These are phyloP conservation scores for Trichoderma sp. DNA, from an alignment of 2,329 filamentous ascomycete species.

Conservation along the genomic window DNA sequence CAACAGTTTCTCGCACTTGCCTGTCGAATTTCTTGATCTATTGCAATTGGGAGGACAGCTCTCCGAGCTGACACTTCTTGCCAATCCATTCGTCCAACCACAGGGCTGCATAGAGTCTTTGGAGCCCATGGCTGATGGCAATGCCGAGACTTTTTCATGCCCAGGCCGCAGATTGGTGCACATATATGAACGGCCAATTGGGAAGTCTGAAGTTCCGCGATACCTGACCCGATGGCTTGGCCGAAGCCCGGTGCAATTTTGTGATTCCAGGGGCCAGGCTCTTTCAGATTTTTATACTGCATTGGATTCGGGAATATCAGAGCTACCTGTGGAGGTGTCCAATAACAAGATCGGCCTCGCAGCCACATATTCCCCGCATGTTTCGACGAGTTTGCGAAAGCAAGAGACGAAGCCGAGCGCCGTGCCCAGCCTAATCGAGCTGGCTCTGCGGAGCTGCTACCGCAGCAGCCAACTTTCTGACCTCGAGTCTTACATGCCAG, in stretches of 20 bases:
- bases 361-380: slow-evolving; percentile 22
- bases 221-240: slow-evolving; percentile 37
- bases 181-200: background rate
- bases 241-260: slow-evolving; percentile 41
- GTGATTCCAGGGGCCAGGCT: slow-evolving; percentile 38
- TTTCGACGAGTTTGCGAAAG: slow-evolving; percentile 27
- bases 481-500: slow-evolving; percentile 49
- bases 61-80: slow-evolving; percentile 58
- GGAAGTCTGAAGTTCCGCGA: slow-evolving; percentile 23
- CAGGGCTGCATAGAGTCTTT: slow-evolving; percentile 21
- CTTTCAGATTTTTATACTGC: slow-evolving; percentile 41
- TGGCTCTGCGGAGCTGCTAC: slow-evolving; percentile 53
- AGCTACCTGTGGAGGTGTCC: slow-evolving; percentile 33
- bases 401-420: slow-evolving; percentile 36
- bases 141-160: background rate
- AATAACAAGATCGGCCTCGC: background rate
- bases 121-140: slow-evolving; percentile 1
- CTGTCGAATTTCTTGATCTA: slow-evolving; percentile 64
- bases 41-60: slow-evolving; percentile 52
- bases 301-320: slow-evolving; percentile 27
- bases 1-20: slow-evolving; percentile 64
- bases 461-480: slow-evolving; percentile 48
- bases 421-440: slow-evolving; percentile 57
- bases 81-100: slow-evolving; percentile 64
- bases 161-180: background rate